Evolutionary conservation across 331 rosid genomes (phyloP).

Genomic region (Quercus lobata): DNA sequence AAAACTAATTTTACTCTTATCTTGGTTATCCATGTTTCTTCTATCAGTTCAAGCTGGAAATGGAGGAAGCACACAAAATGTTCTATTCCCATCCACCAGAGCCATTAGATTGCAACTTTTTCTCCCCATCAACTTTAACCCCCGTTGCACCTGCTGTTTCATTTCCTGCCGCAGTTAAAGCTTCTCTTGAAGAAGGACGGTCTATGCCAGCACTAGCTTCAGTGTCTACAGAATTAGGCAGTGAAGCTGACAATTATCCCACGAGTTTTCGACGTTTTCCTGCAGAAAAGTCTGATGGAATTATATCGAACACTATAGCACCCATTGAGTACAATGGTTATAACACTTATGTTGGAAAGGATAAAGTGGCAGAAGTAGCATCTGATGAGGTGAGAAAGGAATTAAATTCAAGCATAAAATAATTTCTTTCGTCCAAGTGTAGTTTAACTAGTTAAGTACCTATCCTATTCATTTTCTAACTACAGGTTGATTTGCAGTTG

Average conservation of each 20-base stretch:
- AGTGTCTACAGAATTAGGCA: slow-evolving; percentile 39
- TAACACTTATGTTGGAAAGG: too few relatives aligned
- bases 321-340: too few relatives aligned
- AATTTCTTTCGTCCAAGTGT: too few relatives aligned
- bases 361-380: too few relatives aligned
- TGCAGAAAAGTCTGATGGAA: background rate
- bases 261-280: background rate
- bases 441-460: too few relatives aligned
- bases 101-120: slow-evolving; percentile 22
- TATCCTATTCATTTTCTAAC: background rate
- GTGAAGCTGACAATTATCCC: slow-evolving; percentile 20
- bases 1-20: background rate
- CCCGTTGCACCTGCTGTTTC: slow-evolving; percentile 25
- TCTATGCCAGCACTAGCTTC: slow-evolving; percentile 36
- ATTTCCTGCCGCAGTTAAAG: slow-evolving; percentile 33
- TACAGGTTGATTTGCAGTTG: background rate
- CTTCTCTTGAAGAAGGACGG: slow-evolving; percentile 49
- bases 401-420: too few relatives aligned
- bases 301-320: background rate
- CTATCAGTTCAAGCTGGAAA: slow-evolving; percentile 27
- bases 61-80: slow-evolving; percentile 20
- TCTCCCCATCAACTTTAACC: too few relatives aligned
- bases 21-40: background rate
- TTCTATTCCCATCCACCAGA: slow-evolving; percentile 14
- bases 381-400: too few relatives aligned